Conservation (phyloP, 2,329 filamentous ascomycete genomes). For the Sporothrix sp. region DNA sequence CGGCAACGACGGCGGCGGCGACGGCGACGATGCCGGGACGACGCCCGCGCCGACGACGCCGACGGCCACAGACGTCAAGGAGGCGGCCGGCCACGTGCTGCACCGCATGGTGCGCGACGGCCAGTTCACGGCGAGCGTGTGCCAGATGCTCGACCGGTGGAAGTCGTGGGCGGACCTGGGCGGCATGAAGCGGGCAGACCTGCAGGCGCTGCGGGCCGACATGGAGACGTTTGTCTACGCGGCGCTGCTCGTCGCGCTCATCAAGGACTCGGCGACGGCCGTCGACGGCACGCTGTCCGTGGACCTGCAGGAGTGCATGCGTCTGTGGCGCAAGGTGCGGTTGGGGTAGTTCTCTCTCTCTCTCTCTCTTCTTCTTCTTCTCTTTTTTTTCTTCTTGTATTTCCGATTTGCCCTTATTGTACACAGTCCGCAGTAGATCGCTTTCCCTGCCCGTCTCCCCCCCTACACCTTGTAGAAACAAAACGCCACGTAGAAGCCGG, state of each 20-base stretch:
- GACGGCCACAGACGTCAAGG: conserved; percentile 23
- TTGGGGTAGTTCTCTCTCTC: conserved; percentile 27
- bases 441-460: not conserved
- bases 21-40: not conserved
- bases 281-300: conserved; percentile 38
- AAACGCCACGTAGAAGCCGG: conserved; percentile 84
- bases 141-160: conserved; percentile 40
- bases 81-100: conserved; percentile 36
- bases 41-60: too few relatives aligned
- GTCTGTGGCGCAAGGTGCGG: conserved; percentile 43
- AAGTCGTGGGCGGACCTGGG: conserved; percentile 46
- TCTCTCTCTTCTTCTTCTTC: not conserved
- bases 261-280: conserved; percentile 36
- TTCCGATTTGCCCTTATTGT: not conserved
- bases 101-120: conserved; percentile 44
- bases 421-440: not conserved
- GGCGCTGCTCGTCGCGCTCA: conserved; percentile 37
- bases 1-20: not conserved
- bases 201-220: conserved; percentile 29
- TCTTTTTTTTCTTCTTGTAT: not conserved
- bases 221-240: conserved; percentile 38
- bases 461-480: conserved; percentile 86
- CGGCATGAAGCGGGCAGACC: conserved; percentile 41
- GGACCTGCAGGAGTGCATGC: conserved; percentile 46
- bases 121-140: conserved; percentile 32